Base-by-base conservation (phyloP, 2,329 filamentous ascomycete species). In the Claviceps sp. region DNA sequence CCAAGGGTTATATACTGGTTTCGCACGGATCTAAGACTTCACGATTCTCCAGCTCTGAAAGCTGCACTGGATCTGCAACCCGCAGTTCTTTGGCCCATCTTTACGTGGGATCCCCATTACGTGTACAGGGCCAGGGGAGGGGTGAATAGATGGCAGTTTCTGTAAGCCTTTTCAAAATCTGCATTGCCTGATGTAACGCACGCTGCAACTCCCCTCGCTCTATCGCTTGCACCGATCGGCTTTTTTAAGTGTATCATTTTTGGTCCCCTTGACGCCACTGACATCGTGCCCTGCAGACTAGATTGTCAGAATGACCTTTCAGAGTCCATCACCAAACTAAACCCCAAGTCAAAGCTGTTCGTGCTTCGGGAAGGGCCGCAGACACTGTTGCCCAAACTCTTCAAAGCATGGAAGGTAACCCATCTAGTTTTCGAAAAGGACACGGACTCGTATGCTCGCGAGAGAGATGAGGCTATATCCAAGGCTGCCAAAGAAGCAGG, bases 21-120 rank as follows among this genome's bases (percentile, higher is more conserved):
- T 60, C 78, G 86, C 51, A 89, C 86, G 5, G 86, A 89, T 62
- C 71, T 89, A 11, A 80, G 86, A 20, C 76, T 90, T 2, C 85
- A 89, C 66, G 86, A 89, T 64, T 88, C 83, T 0, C 85, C 85
- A 8, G 85, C 84, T 1, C 70, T 90, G 26, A 76, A 82, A 62
- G 83, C 84, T 2, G 86, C 86, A 0, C 67, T 90, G 7, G 82
- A 85, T 53, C 71, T 89, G 6, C 72, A 85, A 0, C 83, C 85
- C 1, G 76, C 77, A 50, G 79, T 76, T 20, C 69, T 90, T 26
- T 89, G 83, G 71, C 85, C 85, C 1, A 77, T 89, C 45, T 90
- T 86, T 74, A 87, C 82, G 1, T 90, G 85, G 83, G 85, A 88
- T 62, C 85, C 85, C 52, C 83, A 89, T 63, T 89, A 89, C 62